Base-by-base conservation (phyloP, 2,329 filamentous ascomycete species). In the Epichloe aotearoae region DNA sequence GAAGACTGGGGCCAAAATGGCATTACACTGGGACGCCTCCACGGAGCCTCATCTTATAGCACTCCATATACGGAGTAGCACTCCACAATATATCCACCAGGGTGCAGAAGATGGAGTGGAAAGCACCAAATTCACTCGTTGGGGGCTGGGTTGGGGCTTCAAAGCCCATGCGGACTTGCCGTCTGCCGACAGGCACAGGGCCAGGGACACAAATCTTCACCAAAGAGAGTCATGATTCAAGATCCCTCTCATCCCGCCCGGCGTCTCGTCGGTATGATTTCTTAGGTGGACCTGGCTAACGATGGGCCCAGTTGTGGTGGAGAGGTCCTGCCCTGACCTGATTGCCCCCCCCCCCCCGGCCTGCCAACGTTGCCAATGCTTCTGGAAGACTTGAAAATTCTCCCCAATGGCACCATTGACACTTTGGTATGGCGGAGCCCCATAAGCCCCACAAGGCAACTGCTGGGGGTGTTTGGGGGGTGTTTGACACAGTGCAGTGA, bases 351-450 rank as follows among this genome's bases (percentile, higher is more conserved):
- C 20, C 20, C 23, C 26, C 26, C 26, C 26, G 8, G 26, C 26
- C 26, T 30, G 26, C 26, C 7, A 30, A 33, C 4, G 52, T 51
- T 49, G 26, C 26, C 26, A 30, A 30, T 58, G 55, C 59, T 64
- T 64, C 62, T 63, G 57, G 62, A 64, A 63, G 59, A 53, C 47
- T 53, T 57, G 45, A 51, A 54, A 54, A 57, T 61, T 62, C 52
- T 56, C 20, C 45, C 26, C 46, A 14, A 57, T 59, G 57, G 55
- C 57, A 59, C 57, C 53, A 58, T 56, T 49, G 53, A 53, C 52
- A 41, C 19, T 30, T 17, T 26, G 37, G 23, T 10, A 19, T 36
- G 33, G 42, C 36, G 23, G 33, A 17, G 33, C 41, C 41, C 26
- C 26, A 11, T 0, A 12, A 14, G 23, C 23, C 23, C 23, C 23